Conservation (phyloP, 2,329 filamentous ascomycete genomes). For the Parafenestella ontariensis region DNA sequence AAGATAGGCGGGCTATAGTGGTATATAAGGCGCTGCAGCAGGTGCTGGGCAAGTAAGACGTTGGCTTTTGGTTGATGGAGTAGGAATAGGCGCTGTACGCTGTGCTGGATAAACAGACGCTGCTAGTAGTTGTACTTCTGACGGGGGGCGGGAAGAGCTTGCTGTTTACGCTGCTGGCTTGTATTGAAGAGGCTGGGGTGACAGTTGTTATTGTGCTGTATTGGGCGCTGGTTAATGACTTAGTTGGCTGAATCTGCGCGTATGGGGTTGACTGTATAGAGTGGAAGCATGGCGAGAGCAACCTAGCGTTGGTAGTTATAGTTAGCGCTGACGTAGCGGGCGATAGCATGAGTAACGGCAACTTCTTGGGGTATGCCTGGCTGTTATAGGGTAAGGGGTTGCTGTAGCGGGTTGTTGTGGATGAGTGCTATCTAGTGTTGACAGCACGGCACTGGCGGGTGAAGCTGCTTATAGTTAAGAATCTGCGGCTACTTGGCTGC, state of each 20-base stretch:
- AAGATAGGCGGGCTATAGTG: conserved; percentile 2
- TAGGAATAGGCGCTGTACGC: no score
- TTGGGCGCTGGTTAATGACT: conserved; percentile 16
- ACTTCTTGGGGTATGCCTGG: conserved; percentile 15
- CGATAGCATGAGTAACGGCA: conserved; percentile 8
- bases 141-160: no score
- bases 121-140: no score
- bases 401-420: conserved; percentile 19
- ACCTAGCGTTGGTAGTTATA: conserved; percentile 16
- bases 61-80: no score
- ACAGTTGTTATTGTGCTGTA: conserved; percentile 29
- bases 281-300: conserved; percentile 15
- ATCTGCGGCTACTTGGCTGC: conserved; percentile 10
- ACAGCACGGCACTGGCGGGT: conserved; percentile 16
- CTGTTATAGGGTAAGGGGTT: conserved; percentile 15
- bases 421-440: conserved; percentile 27
- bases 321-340: conserved; percentile 20
- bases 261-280: conserved; percentile 10
- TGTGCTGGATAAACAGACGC: no score
- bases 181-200: no score
- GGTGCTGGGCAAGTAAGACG: no score
- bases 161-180: no score
- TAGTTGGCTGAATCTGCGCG: conserved; percentile 8
- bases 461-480: no score
- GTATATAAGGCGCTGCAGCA: conserved; percentile 13